Evolutionary conservation across 2,329 filamentous ascomycete species (phyloP).

Genomic region (Fusarium sp.): DNA sequence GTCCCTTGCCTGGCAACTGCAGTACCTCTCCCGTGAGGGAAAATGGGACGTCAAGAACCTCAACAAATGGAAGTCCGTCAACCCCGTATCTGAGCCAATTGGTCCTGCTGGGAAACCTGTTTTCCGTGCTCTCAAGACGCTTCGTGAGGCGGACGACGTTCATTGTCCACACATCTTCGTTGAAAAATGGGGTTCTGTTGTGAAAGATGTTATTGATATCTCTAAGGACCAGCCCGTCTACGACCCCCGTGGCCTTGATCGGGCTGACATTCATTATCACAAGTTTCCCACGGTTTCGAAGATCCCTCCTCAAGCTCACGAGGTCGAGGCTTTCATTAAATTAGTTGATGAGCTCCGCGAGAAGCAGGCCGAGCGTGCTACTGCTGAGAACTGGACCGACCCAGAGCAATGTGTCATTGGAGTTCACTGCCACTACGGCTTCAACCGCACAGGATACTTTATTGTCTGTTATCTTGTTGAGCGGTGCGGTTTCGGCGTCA

Average conservation of each 20-base stretch:
- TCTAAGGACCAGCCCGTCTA: conserved; percentile 92
- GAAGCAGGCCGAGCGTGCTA: conserved; percentile 56
- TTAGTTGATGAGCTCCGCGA: conserved; percentile 70
- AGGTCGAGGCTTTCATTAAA: conserved; percentile 65
- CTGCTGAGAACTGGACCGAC: conserved; percentile 54
- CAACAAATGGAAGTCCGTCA: conserved; percentile 86
- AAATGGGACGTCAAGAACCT: conserved; percentile 99
- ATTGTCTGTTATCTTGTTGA: conserved; percentile 93
- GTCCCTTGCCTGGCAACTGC: conserved; percentile 89
- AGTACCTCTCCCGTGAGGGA: conserved; percentile 86
- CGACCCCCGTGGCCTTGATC: conserved; percentile 76
- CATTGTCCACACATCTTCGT: conserved; percentile 83
- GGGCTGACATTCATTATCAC: conserved; percentile 76
- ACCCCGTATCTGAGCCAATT: conserved; percentile 82
- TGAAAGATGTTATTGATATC: conserved; percentile 88
- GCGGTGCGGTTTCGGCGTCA: conserved; percentile 74
- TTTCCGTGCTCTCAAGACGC: conserved; percentile 92
- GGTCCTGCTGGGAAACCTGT: conserved; percentile 63
- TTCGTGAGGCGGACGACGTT: conserved; percentile 85
- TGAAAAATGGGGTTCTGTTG: conserved; percentile 70
- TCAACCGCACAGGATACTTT: conserved; percentile 93
- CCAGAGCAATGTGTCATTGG: conserved; percentile 68
- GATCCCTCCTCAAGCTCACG: conserved; percentile 74
- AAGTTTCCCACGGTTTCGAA: conserved; percentile 95
- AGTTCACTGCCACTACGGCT: conserved; percentile 96